Conservation (phyloP, 257 asterid genomes). For the Solanum dulcamara region DNA sequence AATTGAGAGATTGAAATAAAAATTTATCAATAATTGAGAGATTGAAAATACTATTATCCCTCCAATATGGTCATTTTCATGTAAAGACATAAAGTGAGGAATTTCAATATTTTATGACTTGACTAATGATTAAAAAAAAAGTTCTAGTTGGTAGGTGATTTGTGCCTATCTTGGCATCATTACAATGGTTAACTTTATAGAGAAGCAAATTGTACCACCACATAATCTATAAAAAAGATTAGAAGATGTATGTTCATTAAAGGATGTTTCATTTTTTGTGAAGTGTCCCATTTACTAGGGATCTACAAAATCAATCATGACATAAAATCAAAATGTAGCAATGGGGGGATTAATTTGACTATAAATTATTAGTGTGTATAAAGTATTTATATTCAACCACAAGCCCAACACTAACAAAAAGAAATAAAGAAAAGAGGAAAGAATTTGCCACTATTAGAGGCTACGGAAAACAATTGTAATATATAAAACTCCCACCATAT, state of each 20-base stretch:
- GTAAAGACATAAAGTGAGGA: neutral
- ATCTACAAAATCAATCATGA: neutral
- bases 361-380: neutral
- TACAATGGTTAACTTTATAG: constrained; percentile 2
- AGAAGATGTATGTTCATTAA: neutral
- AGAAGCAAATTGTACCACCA: neutral
- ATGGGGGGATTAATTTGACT: neutral
- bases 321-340: neutral
- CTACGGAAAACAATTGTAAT: neutral
- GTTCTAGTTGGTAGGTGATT: constrained; percentile 13
- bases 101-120: neutral
- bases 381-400: neutral
- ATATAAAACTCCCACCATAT: neutral
- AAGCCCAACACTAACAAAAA: neutral
- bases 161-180: neutral
- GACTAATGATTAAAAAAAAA: neutral
- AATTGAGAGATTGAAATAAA: neutral
- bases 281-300: neutral
- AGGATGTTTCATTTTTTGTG: neutral
- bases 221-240: neutral
- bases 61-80: constrained; percentile 10
- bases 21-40: neutral
- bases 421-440: neutral
- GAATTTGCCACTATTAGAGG: neutral
- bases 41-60: neutral